Conservation (phyloP, 176 grass and related monocot genomes). For the Raddia guianensis region DNA sequence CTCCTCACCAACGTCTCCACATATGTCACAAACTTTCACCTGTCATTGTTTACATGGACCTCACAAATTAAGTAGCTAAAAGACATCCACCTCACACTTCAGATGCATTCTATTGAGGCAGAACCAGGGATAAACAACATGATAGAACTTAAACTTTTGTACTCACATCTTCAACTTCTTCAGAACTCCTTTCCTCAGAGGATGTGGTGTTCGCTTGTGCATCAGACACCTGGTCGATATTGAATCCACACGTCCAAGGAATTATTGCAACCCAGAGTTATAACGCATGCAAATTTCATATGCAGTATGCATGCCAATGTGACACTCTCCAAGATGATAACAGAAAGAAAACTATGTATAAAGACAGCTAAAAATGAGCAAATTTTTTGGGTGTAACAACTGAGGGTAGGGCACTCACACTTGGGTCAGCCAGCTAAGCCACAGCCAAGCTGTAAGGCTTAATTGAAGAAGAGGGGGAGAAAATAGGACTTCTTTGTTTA, state of each 20-base stretch:
- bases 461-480: too few species aligned
- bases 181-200: conserved; percentile 43
- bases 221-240: conserved; percentile 33
- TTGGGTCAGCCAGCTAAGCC: too few species aligned
- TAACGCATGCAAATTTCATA: conserved; percentile 8
- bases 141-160: conserved; percentile 26
- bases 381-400: too few species aligned
- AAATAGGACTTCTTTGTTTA: too few species aligned
- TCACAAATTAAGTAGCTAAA: conserved; percentile 32
- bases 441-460: too few species aligned
- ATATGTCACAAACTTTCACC: conserved; percentile 98
- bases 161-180: conserved; percentile 84
- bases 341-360: not conserved
- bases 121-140: conserved; percentile 27
- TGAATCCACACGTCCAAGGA: conserved; percentile 17
- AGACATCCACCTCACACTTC: not conserved
- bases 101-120: conserved; percentile 18
- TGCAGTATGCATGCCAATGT: conserved; percentile 16
- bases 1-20: conserved; percentile 90
- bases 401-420: too few species aligned
- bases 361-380: not conserved
- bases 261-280: conserved; percentile 11
- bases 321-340: conserved; percentile 4
- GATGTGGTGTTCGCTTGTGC: conserved; percentile 27
- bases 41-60: conserved; percentile 46